Evolutionary conservation across 768 basidiomycete species (phyloP), one percentile per base, ranked within the genome.

Genomic region (Kwoniella dejecticola): DNA sequence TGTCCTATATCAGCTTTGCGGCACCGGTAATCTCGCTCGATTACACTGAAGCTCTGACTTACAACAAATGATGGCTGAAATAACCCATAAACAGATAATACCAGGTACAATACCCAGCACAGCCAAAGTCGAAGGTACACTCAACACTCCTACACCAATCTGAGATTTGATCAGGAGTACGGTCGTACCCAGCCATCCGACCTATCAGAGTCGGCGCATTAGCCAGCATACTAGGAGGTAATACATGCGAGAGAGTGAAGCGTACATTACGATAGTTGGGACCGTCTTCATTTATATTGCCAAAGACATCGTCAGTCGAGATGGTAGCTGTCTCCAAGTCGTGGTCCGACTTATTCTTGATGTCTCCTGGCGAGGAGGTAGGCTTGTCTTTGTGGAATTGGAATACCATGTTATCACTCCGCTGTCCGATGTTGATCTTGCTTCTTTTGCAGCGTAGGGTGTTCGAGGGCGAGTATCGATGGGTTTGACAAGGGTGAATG

Each of bases 61-160:
- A 60, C 67, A 70, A 19, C 62, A 64, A 5, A 63, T 71, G 13
- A 71, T 68, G 21, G 23, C 59, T 7, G 63, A 67, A 23, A 71
- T 64, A 45, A 59, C 59, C 26, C 68, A 29, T 57, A 68, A 42
- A 21, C 50, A 40, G 26, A 63, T 62, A 13, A 68, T 63, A 21
- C 63, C 53, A 3, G 63, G 55, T 17, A 57, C 49, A 29, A 41
- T 60, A 40, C 56, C 62, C 21, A 60, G 26, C 1, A 60, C 65
- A 30, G 53, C 23, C 26, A 60, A 23, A 6, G 63, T 64, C 21
- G 60, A 65, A 53, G 61, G 52, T 64, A 62, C 29, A 46, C 48
- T 52, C 11, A 71, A 57, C 3, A 71, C 62, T 55, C 70, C 70
- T 21, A 71, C 46, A 15, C 70, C 70, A 24, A 71, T 71, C 48